Conservation (phyloP, 495 filamentous ascomycete species). For the Trichoderma orchidacearum region DNA sequence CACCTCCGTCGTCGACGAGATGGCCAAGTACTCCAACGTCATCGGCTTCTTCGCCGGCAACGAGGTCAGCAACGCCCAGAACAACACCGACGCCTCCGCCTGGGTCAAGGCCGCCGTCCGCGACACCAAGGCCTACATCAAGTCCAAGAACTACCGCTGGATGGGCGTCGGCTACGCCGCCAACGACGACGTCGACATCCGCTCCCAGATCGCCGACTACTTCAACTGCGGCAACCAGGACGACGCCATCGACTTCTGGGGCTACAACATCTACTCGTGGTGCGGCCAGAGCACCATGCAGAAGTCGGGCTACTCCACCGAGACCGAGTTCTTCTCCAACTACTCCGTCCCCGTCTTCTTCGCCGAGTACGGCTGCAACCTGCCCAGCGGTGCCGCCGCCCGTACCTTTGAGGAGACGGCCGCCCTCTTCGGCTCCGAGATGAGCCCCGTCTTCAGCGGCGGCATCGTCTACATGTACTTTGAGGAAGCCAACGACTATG, state of each 20-base stretch:
- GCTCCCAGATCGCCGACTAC: constrained; percentile 66
- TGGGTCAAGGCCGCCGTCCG: constrained; percentile 95
- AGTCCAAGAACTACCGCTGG: constrained; percentile 54
- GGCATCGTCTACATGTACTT: constrained; percentile 98
- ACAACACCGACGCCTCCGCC: constrained; percentile 73
- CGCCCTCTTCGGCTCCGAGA: constrained; percentile 64
- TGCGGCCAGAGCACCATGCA: constrained; percentile 68
- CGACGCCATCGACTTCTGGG: constrained; percentile 83
- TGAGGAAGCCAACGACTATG: constrained; percentile 81
- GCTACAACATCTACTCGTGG: constrained; percentile 99
- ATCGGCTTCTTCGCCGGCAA: constrained; percentile 97
- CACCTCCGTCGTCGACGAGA: constrained; percentile 65
- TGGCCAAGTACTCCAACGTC: constrained; percentile 69
- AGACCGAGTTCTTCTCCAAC: constrained; percentile 69
- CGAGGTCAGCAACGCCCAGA: constrained; percentile 76
- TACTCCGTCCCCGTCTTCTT: constrained; percentile 94
- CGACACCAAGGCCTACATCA: constrained; percentile 89
- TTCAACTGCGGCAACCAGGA: constrained; percentile 70
- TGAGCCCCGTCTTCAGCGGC: constrained; percentile 79
- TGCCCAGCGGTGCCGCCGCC: constrained; percentile 37
- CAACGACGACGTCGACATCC: constrained; percentile 75
- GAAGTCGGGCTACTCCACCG: constrained; percentile 61
- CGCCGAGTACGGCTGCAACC: constrained; percentile 95
- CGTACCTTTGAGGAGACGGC: constrained; percentile 79
- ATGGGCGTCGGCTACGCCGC: constrained; percentile 93